These are phyloP conservation scores for Colletotrichum spaethianum DNA, from an alignment of 2,329 filamentous ascomycete species.

Conservation along the genomic window DNA sequence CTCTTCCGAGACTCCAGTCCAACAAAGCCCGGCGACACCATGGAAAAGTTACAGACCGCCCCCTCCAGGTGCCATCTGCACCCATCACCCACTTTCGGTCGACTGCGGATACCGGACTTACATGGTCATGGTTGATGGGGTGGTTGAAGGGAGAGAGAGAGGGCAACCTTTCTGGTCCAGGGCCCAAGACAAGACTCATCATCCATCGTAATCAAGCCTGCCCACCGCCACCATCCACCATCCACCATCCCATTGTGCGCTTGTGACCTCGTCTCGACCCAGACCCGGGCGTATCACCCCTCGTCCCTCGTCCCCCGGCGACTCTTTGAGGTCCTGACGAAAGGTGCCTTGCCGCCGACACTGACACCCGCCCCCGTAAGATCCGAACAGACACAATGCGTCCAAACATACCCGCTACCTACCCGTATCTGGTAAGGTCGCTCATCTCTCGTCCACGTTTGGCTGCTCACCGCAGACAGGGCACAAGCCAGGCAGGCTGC, in stretches of 20 bases:
- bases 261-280: conserved; percentile 34
- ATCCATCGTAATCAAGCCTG: background rate
- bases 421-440: conserved; percentile 26
- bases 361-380: conserved; percentile 22
- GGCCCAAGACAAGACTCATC: conserved; percentile 1
- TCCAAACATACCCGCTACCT: conserved; percentile 23
- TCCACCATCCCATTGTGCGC: conserved; percentile 6
- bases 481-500: conserved; percentile 1
- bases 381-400: conserved; percentile 28
- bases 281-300: conserved; percentile 18
- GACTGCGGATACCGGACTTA: conserved; percentile 7
- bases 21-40: background rate
- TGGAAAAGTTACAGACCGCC: background rate
- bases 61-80: background rate
- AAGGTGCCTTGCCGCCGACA: conserved; percentile 31
- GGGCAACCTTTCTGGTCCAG: background rate
- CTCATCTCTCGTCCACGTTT: background rate
- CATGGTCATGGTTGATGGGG: background rate
- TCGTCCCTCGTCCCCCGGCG: conserved; percentile 13
- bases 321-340: conserved; percentile 6
- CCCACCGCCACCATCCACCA: conserved; percentile 8
- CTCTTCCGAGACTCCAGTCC: background rate
- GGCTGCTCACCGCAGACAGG: background rate
- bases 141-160: conserved; percentile 1
- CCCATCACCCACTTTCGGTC: conserved; percentile 1